Conservation (phyloP, 768 basidiomycete genomes). For the Mycena chlorophos region DNA sequence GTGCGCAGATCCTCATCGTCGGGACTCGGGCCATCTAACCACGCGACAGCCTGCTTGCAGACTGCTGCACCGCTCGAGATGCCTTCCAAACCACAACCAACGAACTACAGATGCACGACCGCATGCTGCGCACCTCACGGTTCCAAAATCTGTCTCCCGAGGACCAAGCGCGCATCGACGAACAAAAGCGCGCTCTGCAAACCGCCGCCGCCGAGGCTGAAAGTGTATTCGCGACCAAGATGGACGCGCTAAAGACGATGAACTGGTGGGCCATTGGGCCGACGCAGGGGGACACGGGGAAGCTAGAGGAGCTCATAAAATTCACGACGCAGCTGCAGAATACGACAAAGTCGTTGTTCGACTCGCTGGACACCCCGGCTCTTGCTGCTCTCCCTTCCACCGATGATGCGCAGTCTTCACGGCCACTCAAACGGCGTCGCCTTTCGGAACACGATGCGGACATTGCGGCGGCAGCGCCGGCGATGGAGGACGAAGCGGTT, state of each 20-base stretch:
- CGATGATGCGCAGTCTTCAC: conserved; percentile 14
- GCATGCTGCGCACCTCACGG: conserved; percentile 18
- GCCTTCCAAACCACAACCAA: conserved; percentile 1
- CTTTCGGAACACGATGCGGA: conserved; percentile 11
- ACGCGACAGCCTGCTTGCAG: conserved; percentile 15
- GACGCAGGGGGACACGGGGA: conserved; percentile 23
- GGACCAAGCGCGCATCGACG: conserved; percentile 12
- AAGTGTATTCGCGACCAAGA: conserved; percentile 16
- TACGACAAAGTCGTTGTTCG: conserved; percentile 25
- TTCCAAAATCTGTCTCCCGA: conserved; percentile 19
- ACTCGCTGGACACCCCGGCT: conserved; percentile 18
- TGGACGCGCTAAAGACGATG: conserved; percentile 24
- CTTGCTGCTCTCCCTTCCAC: conserved; percentile 3
- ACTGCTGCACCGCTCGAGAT: conserved; percentile 10
- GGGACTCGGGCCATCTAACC: not conserved
- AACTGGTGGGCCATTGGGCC: conserved; percentile 32
- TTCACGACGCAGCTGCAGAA: conserved; percentile 25
- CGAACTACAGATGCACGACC: not conserved
- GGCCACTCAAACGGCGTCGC: conserved; percentile 34
- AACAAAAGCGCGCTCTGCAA: conserved; percentile 24
- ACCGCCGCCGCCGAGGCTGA: conserved; percentile 23
- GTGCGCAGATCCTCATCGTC: not conserved
- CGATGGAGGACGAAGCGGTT: conserved; percentile 22
- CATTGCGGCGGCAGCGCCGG: conserved; percentile 15
- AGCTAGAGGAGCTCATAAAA: conserved; percentile 24